Evolutionary conservation across 2,329 filamentous ascomycete genomes (phyloP).

Genomic region (Paramyrothecium roridum): DNA sequence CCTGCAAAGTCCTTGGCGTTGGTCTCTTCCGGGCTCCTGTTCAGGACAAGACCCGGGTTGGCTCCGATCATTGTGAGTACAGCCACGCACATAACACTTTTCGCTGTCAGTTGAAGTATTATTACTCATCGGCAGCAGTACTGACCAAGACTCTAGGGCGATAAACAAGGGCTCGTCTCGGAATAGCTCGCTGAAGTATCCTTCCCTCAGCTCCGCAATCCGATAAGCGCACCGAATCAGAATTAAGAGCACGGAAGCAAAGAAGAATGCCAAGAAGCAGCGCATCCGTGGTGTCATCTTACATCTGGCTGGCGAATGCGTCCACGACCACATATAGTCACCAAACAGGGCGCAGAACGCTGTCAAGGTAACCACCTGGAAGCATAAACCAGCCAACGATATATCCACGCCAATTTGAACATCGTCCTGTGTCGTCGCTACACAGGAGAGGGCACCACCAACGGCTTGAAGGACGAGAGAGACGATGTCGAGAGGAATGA

Average conservation of each 20-base stretch:
- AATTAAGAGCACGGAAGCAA: slow-evolving; percentile 50
- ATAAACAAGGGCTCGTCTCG: slow-evolving; percentile 19
- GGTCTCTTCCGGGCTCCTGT: no score
- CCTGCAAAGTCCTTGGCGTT: no score
- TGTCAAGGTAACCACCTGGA: slow-evolving; percentile 47
- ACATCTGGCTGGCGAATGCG: slow-evolving; percentile 18
- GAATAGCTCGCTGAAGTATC: slow-evolving; percentile 37
- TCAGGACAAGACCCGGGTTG: neutral
- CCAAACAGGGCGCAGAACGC: slow-evolving; percentile 39
- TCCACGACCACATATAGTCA: slow-evolving; percentile 34
- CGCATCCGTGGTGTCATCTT: slow-evolving; percentile 34
- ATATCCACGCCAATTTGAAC: slow-evolving; percentile 39
- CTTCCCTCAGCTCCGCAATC: slow-evolving; percentile 54
- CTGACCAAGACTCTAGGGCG: slow-evolving; percentile 19
- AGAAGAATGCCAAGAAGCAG: slow-evolving; percentile 46
- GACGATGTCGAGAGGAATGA: slow-evolving; percentile 43
- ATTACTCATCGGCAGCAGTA: neutral
- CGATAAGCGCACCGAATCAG: slow-evolving; percentile 56
- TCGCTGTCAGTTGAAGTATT: neutral
- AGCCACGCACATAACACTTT: neutral
- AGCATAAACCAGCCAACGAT: slow-evolving; percentile 47
- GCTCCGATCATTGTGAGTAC: neutral
- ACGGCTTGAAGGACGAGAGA: slow-evolving; percentile 49
- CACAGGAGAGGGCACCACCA: slow-evolving; percentile 43
- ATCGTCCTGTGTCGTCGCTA: slow-evolving; percentile 25